Conservation (phyloP, 1,284 basidiomycete species). For the Tylopilus orsonianus region DNA sequence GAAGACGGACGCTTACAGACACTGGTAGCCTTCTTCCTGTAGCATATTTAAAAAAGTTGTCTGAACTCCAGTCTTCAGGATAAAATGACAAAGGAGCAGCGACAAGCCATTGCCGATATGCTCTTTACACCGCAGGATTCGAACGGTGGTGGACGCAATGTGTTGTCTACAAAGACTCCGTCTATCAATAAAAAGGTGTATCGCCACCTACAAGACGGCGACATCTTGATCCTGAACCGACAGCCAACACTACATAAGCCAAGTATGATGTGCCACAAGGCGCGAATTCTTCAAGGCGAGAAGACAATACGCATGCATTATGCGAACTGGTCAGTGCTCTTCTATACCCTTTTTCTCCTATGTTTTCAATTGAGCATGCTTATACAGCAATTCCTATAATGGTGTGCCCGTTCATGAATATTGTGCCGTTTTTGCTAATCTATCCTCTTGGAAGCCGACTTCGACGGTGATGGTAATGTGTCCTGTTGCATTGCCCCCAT, state of each 20-base stretch:
- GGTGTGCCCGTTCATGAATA: slow-evolving; percentile 44
- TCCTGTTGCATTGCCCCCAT: slow-evolving; percentile 4
- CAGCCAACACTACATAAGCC: slow-evolving; percentile 99
- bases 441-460: slow-evolving; percentile 71
- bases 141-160: slow-evolving; percentile 49
- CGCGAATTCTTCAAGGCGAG: slow-evolving; percentile 90
- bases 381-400: slow-evolving; percentile 91
- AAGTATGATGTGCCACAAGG: slow-evolving; percentile 99
- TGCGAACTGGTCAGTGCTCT: slow-evolving; percentile 82
- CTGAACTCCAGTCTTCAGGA: slow-evolving; percentile 51
- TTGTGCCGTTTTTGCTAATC: slow-evolving; percentile 14
- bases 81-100: slow-evolving; percentile 82
- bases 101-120: slow-evolving; percentile 96
- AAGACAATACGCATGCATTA: slow-evolving; percentile 99
- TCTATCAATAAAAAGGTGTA: slow-evolving; percentile 97
- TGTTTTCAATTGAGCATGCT: slow-evolving; percentile 5
- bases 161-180: slow-evolving; percentile 68
- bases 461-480: slow-evolving; percentile 89
- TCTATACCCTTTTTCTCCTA: background rate
- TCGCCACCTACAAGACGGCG: slow-evolving; percentile 92
- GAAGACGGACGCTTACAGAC: slow-evolving; percentile 90
- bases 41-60: background rate
- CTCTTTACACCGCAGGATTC: slow-evolving; percentile 90
- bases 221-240: slow-evolving; percentile 95
- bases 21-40: slow-evolving; percentile 49